Percentiles rank a stretch among this genome's conserved stretches.
These are phyloP conservation scores for Coniella vitis DNA, from an alignment of 2,329 filamentous ascomycete species.

Conservation along the genomic window DNA sequence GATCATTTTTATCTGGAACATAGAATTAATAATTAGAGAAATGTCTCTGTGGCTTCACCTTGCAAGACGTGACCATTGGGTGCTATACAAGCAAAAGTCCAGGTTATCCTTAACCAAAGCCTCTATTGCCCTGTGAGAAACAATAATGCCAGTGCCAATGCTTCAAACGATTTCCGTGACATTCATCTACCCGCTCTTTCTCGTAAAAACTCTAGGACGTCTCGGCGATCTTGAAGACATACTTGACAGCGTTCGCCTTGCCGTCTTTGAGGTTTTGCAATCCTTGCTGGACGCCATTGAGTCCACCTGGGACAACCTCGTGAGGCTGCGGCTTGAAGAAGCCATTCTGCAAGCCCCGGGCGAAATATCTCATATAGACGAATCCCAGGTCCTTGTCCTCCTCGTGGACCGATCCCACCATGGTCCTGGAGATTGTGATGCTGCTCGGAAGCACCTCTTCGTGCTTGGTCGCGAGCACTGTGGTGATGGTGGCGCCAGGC, in stretches of 20 bases:
- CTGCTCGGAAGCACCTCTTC: constrained; percentile 22
- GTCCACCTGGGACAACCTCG: constrained; percentile 45
- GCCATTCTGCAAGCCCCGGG: constrained; percentile 37
- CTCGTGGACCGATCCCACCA: constrained; percentile 26
- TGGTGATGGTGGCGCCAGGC: constrained; percentile 29
- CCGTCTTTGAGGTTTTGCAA: constrained; percentile 51
- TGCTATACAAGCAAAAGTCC: too few species aligned
- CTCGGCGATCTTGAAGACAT: constrained; percentile 43
- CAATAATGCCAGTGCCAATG: background rate
- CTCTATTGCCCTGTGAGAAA: too few species aligned
- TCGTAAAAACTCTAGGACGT: constrained; percentile 18
- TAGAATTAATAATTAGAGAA: too few species aligned
- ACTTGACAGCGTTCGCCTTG: constrained; percentile 57
- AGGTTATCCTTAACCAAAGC: too few species aligned
- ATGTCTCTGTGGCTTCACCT: too few species aligned
- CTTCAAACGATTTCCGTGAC: constrained; percentile 4
- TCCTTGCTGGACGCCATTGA: constrained; percentile 45
- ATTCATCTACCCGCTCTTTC: too few species aligned
- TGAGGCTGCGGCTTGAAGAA: constrained; percentile 55
- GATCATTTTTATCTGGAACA: too few species aligned
- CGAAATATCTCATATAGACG: constrained; percentile 28
- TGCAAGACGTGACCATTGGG: too few species aligned
- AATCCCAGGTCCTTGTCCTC: constrained; percentile 27
- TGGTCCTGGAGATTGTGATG: constrained; percentile 19
- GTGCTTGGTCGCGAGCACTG: constrained; percentile 29